These are phyloP conservation scores for Diaporthe sp. DNA, from an alignment of 2,329 filamentous ascomycete genomes.

Conservation along the genomic window DNA sequence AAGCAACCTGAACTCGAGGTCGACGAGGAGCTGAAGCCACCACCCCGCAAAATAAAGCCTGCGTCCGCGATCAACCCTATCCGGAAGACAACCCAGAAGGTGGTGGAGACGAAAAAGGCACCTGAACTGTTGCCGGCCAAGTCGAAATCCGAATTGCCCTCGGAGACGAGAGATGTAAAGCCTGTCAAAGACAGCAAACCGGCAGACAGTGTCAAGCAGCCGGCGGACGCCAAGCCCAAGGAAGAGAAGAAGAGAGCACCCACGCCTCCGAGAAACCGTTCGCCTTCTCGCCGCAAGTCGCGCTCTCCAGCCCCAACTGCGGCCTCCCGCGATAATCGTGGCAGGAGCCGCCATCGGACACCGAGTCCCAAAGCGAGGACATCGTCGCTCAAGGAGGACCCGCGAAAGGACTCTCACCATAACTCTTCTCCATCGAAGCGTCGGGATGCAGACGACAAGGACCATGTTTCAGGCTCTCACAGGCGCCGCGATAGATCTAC, in stretches of 20 bases:
- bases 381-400: conserved; percentile 25
- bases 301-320: conserved; percentile 44
- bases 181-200: conserved; percentile 44
- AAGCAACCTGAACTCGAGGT: conserved; percentile 68
- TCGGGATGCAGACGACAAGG: conserved; percentile 46
- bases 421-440: conserved; percentile 42
- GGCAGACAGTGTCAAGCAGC: conserved; percentile 38
- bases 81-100: conserved; percentile 59
- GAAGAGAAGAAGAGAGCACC: conserved; percentile 37
- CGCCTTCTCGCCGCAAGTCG: conserved; percentile 39
- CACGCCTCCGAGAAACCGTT: conserved; percentile 30
- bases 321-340: conserved; percentile 46
- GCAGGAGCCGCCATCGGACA: conserved; percentile 37
- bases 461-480: conserved; percentile 46
- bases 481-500: conserved; percentile 34
- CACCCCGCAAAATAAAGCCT: conserved; percentile 63
- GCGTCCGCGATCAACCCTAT: conserved; percentile 72
- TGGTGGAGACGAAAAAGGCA: conserved; percentile 55
- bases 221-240: conserved; percentile 43
- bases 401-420: conserved; percentile 29
- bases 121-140: conserved; percentile 44
- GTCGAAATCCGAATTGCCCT: conserved; percentile 36
- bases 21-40: conserved; percentile 67
- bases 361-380: conserved; percentile 33
- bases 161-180: conserved; percentile 47